Conservation (phyloP, 1,284 basidiomycete species). For the Leccinum fallax region DNA sequence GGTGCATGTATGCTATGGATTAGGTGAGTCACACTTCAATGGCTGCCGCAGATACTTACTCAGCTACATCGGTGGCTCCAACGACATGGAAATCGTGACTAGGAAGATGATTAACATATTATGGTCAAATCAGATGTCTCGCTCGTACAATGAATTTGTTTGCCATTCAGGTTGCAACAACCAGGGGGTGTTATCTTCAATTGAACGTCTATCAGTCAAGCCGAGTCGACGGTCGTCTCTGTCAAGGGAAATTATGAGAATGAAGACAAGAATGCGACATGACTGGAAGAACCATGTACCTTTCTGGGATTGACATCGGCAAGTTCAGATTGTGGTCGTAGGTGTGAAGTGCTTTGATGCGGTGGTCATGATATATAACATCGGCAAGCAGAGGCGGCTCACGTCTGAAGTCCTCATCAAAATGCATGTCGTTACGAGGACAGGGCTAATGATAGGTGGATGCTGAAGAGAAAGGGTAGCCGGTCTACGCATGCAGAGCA, state of each 20-base stretch:
- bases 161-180: not conserved
- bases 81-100: not conserved
- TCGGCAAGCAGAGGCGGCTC: not conserved
- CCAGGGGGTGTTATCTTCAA: not conserved
- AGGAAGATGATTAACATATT: not conserved
- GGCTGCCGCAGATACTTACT: not conserved
- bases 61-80: not conserved
- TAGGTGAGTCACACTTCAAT: not conserved
- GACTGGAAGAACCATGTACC: not conserved
- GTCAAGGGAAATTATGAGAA: not conserved
- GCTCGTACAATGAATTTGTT: not conserved
- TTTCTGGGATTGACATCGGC: not conserved
- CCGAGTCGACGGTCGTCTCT: not conserved
- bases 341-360: not conserved
- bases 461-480: not conserved
- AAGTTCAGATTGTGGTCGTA: not conserved
- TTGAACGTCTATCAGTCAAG: not conserved
- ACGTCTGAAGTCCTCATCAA: not conserved
- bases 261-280: no score
- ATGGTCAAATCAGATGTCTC: not conserved
- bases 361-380: not conserved
- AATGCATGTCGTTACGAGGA: not conserved
- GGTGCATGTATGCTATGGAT: not conserved
- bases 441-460: not conserved
- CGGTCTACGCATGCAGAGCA: not conserved